These are phyloP conservation scores for Parastagonospora nodorum DNA, from an alignment of 2,329 filamentous ascomycete species.

Conservation along the genomic window DNA sequence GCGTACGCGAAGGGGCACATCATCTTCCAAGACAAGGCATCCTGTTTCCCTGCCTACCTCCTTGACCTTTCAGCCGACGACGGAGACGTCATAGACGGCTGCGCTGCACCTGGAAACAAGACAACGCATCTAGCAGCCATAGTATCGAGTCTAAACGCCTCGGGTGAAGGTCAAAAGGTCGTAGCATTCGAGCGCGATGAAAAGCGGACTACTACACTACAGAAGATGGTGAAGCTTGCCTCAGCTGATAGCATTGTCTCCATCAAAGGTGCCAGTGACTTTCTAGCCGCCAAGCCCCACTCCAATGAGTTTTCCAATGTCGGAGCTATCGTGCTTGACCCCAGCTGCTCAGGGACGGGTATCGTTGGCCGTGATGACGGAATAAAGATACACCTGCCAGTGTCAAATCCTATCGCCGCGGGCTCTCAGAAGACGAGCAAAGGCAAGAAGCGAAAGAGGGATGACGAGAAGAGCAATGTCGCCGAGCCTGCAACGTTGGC, in stretches of 20 bases:
- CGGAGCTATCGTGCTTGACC: constrained; percentile 83
- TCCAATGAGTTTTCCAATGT: constrained; percentile 69
- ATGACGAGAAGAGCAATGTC: constrained; percentile 5
- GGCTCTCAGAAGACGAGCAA: constrained; percentile 20
- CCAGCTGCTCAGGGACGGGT: constrained; percentile 93
- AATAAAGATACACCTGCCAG: constrained; percentile 63
- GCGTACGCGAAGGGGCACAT: constrained; percentile 79
- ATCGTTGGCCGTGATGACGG: constrained; percentile 89
- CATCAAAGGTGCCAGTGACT: constrained; percentile 78
- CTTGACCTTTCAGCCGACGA: constrained; percentile 70
- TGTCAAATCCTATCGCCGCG: constrained; percentile 19
- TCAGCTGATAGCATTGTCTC: constrained; percentile 70
- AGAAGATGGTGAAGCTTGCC: constrained; percentile 82
- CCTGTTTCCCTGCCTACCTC: constrained; percentile 92
- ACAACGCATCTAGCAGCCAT: constrained; percentile 91
- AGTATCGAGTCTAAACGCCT: constrained; percentile 53
- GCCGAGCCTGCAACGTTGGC: constrained; percentile 17
- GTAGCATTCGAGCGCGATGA: constrained; percentile 81
- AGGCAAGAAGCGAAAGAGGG: constrained; percentile 43
- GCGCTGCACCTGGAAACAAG: constrained; percentile 95
- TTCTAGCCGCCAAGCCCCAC: constrained; percentile 73
- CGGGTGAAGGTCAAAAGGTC: constrained; percentile 55
- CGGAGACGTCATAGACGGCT: constrained; percentile 87
- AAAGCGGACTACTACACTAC: constrained; percentile 72
- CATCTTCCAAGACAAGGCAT: constrained; percentile 95